phyloP scores from a whole-genome alignment of 306 rosid species.

The Gillenia trifoliata region DNA sequence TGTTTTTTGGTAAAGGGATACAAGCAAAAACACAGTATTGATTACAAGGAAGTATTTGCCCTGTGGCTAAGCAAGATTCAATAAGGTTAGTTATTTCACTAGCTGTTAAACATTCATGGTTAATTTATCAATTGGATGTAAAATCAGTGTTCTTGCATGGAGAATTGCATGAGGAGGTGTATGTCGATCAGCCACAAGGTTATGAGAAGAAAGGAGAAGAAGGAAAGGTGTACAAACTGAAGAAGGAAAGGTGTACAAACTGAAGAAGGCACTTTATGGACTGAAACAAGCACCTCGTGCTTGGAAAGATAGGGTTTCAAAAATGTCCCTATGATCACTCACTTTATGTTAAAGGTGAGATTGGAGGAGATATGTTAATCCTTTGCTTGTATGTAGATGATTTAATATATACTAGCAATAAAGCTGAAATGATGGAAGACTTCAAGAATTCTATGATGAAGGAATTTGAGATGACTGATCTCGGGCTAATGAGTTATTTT shows the following conservation, averaged over 20 bases:
- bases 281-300: neutral
- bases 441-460: neutral
- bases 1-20: neutral
- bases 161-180: neutral
- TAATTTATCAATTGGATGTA: neutral
- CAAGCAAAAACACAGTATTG: neutral
- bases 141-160: neutral
- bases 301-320: neutral
- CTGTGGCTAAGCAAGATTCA: neutral
- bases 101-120: neutral
- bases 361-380: fast-evolving
- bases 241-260: neutral
- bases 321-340: neutral
- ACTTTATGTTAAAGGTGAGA: neutral
- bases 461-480: neutral
- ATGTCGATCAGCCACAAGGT: neutral
- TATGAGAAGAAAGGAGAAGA: neutral
- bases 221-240: neutral
- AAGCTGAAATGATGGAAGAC: neutral
- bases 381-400: neutral
- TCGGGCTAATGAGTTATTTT: neutral
- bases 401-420: neutral
- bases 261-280: neutral
- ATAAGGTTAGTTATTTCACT: neutral
- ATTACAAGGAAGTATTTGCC: neutral